Evolutionary conservation across 176 grass and related monocot species (phyloP), one percentile per base, ranked within the genome.

Genomic region (Zoysia pacifica): DNA sequence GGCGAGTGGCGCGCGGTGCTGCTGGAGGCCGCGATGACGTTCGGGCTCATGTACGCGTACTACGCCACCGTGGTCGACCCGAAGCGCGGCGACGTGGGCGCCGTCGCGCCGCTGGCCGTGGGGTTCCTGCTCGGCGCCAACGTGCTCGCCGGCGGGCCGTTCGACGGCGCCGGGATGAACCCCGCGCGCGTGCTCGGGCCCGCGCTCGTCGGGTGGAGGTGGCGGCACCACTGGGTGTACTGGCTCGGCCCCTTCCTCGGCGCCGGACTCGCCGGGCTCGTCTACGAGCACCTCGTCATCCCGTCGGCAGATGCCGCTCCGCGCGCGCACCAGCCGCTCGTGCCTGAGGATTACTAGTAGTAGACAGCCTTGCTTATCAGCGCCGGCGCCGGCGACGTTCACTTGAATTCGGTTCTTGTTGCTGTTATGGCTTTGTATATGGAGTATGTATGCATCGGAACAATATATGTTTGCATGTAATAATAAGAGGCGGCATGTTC

Each of bases 151-250:
- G 93, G 90, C 1, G 84, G 88, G 1, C 84, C 96, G 0, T 99
- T 99, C 71, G 96, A 99, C 16, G 96, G 96, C 11, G 96, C 92
- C 3, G 88, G 82, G 39, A 99, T 99, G 96, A 99, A 99, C 55
- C 92, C 96, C 2, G 96, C 90, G 39, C 39, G 96, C 74, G 96
- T 85, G 28, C 95, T 99, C 8, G 93, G 93, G 0, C 90, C 89
- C 3, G 90, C 93, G 39, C 88, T 99, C 6, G 84, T 95, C 2
- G 90, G 92, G 1, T 95, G 96, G 96, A 73, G 90, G 45, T 99
- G 96, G 96, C 82, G 82, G 59, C 88, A 86, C 82, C 96, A 99
- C 79, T 99, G 90, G 96, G 86, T 93, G 49, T 99, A 99, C 84
- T 99, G 96, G 96, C 63, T 95, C 0, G 93, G 96, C 0, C 96